Conservation (phyloP, 2,329 filamentous ascomycete genomes). For the Trichoderma cornu-damae region DNA sequence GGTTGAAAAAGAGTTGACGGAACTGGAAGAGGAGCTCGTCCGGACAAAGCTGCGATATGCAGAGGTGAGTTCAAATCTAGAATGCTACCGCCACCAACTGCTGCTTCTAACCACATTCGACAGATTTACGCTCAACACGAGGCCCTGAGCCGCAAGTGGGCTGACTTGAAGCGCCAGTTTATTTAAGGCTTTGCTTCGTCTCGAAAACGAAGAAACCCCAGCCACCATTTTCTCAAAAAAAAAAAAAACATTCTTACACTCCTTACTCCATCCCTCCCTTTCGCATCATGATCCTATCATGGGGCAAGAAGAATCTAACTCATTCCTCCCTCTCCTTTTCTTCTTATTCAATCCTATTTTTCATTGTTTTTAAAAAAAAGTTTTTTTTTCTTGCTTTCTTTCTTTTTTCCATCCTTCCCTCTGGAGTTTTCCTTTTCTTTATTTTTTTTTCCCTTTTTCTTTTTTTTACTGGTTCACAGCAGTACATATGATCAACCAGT, state of each 20-base stretch:
- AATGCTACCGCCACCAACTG: not conserved
- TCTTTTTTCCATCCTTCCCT: no score
- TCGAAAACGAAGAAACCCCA: no score
- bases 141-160: conserved; percentile 69
- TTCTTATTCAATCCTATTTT: not conserved
- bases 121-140: conserved; percentile 69
- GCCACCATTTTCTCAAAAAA: no score
- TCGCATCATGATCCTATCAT: conserved; percentile 11
- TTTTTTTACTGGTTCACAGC: not conserved
- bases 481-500: conserved; percentile 6
- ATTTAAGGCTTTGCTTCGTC: conserved; percentile 28
- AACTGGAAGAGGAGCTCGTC: conserved; percentile 89
- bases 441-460: not conserved
- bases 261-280: not conserved
- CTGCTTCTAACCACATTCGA: not conserved
- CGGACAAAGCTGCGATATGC: conserved; percentile 92
- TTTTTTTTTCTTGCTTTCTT: conserved; percentile 13
- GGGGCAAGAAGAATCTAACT: not conserved
- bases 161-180: conserved; percentile 61
- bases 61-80: conserved; percentile 60
- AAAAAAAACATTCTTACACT: conserved; percentile 1
- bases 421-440: conserved; percentile 8
- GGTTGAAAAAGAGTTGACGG: conserved; percentile 81
- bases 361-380: conserved; percentile 8
- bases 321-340: not conserved